Evolutionary conservation across 148 eudicot species (phyloP).

Genomic region (Rhododendron vialii): DNA sequence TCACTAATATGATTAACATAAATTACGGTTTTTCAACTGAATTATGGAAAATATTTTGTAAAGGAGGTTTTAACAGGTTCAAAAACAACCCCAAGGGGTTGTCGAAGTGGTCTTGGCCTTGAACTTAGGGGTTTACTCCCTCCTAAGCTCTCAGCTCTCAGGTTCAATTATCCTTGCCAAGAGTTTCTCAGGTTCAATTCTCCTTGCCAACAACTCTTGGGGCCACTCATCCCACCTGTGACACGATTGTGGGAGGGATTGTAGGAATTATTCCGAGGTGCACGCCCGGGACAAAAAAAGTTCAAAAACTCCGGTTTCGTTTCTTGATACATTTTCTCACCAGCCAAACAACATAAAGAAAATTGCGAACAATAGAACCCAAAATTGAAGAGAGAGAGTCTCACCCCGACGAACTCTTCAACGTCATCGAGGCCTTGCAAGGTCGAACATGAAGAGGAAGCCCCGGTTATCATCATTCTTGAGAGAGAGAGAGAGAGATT

Average conservation of each 20-base stretch:
- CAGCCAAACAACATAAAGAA: neutral
- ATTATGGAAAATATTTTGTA: neutral
- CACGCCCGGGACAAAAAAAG: too few relatives aligned
- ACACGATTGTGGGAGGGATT: too few relatives aligned
- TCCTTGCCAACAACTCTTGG: too few relatives aligned
- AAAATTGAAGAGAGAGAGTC: conserved; percentile 7
- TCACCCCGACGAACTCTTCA: conserved; percentile 61
- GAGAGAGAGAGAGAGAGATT: neutral
- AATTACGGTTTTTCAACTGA: neutral
- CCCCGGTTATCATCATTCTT: neutral
- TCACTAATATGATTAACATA: neutral
- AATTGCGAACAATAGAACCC: neutral
- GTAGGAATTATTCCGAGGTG: too few relatives aligned
- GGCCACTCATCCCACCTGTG: too few relatives aligned
- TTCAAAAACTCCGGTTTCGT: neutral
- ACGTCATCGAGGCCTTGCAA: conserved; percentile 70
- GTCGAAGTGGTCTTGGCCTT: too few relatives aligned
- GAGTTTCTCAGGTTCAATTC: too few relatives aligned
- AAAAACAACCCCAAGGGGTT: too few relatives aligned
- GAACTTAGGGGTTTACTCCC: too few relatives aligned
- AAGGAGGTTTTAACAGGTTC: neutral
- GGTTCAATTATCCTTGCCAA: too few relatives aligned
- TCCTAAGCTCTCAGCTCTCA: too few relatives aligned
- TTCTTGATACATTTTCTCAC: neutral
- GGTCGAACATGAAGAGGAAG: conserved; percentile 1